phyloP scores from a whole-genome alignment of 2,329 filamentous ascomycete genomes.

The Xylariaceae sp. region DNA sequence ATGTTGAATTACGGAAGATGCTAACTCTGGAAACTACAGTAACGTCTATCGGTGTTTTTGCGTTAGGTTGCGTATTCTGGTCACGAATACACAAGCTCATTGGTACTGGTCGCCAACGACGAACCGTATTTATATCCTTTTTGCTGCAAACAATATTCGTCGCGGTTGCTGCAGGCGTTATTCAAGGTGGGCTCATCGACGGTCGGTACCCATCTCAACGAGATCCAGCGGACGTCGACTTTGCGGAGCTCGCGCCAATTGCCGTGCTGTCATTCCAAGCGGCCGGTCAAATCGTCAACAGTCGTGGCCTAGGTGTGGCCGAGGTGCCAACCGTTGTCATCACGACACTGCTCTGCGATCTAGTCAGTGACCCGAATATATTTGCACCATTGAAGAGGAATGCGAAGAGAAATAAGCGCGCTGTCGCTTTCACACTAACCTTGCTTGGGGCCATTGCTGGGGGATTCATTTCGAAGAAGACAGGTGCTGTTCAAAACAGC shows the following conservation, averaged over 20 bases:
- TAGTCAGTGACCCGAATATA: constrained; percentile 50
- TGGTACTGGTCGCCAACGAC: constrained; percentile 28
- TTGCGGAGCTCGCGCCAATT: constrained; percentile 32
- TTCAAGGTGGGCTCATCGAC: constrained; percentile 28
- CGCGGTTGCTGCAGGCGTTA: constrained; percentile 25
- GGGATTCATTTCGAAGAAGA: constrained; percentile 45
- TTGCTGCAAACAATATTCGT: constrained; percentile 28
- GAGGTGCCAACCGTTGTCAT: constrained; percentile 58
- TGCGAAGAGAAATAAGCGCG: constrained; percentile 48
- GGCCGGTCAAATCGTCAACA: constrained; percentile 54
- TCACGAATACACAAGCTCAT: constrained; percentile 33
- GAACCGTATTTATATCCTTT: constrained; percentile 29
- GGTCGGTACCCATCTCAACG: constrained; percentile 23
- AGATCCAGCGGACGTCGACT: constrained; percentile 26
- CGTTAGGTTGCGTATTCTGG: constrained; percentile 39
- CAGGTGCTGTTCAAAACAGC: constrained; percentile 40
- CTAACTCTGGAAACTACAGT: constrained; percentile 15
- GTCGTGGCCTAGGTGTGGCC: constrained; percentile 48
- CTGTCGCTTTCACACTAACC: constrained; percentile 41
- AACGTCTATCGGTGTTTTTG: constrained; percentile 42
- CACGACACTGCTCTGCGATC: constrained; percentile 53
- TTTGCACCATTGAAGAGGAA: constrained; percentile 44
- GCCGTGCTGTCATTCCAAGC: constrained; percentile 53
- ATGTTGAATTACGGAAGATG: no score
- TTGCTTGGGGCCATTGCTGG: constrained; percentile 47